Evolutionary conservation across 352 stramenopile genomes (phyloP), one percentile per base, ranked within the genome.

Genomic region (Phytophthora fragariaefolia): DNA sequence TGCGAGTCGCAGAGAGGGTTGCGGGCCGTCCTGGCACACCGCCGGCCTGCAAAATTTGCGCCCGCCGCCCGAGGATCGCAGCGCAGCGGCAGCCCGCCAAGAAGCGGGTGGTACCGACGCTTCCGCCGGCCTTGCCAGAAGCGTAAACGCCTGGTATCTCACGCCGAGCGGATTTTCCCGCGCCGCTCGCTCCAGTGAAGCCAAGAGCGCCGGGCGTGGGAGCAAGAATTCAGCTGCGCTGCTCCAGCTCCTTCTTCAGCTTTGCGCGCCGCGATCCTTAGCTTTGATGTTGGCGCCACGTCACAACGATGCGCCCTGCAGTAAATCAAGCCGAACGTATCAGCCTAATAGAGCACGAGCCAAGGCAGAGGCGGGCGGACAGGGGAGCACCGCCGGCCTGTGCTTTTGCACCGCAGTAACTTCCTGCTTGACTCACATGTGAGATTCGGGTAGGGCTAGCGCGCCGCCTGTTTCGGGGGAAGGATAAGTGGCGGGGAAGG

Each of bases 81-180:
- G 34, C 34, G 40, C 40, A 13, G n/a, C n/a, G n/a, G n/a, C n/a
- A n/a, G n/a, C n/a, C n/a, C n/a, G n/a, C n/a, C n/a, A n/a, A n/a
- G n/a, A n/a, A n/a, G n/a, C n/a, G n/a, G n/a, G n/a, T n/a, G n/a
- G n/a, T n/a, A n/a, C n/a, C n/a, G n/a, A n/a, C n/a, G n/a, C n/a
- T n/a, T n/a, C n/a, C n/a, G n/a, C n/a, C n/a, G n/a, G n/a, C n/a
- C n/a, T n/a, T n/a, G n/a, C n/a, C n/a, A n/a, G n/a, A n/a, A n/a
- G n/a, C n/a, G n/a, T n/a, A n/a, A n/a, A n/a, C n/a, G 28, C 18
- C 51, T 47, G 20, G 51, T 47, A 58, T 66, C 20, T 42, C 55
- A 57, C 24, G 34, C 43, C 58, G 9, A 43, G 55, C 57, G 17
- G 30, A 54, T 49, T n/a, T 42, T 48, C n/a, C 42, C 15, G 53